These are phyloP conservation scores for Syzygium aqueum DNA, from an alignment of 345 rosid genomes.

Conservation along the genomic window DNA sequence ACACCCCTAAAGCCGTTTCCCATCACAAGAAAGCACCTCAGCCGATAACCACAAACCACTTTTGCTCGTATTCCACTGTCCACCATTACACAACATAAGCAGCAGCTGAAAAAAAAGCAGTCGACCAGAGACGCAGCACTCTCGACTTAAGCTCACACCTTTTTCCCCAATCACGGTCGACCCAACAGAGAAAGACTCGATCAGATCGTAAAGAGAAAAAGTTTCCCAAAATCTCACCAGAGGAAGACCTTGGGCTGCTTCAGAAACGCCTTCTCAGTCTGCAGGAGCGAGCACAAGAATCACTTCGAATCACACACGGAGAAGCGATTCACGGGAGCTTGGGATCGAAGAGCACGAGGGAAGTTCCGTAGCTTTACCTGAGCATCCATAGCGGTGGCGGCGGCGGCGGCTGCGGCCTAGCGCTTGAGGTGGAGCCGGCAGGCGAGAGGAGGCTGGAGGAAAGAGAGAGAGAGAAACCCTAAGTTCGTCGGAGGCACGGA, in stretches of 20 bases:
- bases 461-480: conserved; percentile 4
- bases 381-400: conserved; percentile 15
- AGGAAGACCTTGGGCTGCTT: conserved; percentile 84
- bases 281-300: not conserved
- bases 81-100: not conserved
- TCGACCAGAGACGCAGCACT: not conserved
- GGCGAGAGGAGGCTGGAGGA: not conserved
- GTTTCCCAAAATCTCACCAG: conserved; percentile 15
- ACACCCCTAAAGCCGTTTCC: not conserved
- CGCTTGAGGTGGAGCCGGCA: not conserved
- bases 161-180: not conserved
- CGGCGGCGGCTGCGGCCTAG: not conserved
- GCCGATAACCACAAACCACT: not conserved
- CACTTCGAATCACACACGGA: not conserved
- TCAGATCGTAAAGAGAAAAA: not conserved
- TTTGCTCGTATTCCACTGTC: not conserved
- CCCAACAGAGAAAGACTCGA: not conserved
- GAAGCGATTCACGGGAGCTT: not conserved
- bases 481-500: not conserved
- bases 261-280: conserved; percentile 82
- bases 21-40: not conserved
- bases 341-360: too few relatives aligned
- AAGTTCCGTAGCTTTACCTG: conserved; percentile 8
- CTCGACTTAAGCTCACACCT: not conserved
- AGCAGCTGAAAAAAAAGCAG: not conserved